These are phyloP conservation scores for Morella rubra DNA, from an alignment of 306 rosid species.

Conservation along the genomic window DNA sequence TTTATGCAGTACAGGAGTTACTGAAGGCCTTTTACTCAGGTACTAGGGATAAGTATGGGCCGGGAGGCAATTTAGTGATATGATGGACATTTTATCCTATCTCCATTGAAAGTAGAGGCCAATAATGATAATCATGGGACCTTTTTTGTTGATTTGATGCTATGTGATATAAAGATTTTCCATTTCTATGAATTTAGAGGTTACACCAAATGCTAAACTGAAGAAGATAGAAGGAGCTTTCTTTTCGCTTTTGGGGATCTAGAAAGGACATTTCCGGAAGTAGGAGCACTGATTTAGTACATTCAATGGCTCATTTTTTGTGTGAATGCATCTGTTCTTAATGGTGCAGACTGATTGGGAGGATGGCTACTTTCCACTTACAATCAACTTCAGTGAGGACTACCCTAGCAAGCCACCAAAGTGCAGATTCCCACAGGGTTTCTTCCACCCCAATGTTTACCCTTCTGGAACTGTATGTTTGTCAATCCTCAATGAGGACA, in stretches of 20 bases:
- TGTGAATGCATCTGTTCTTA: not conserved
- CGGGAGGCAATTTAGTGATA: not conserved
- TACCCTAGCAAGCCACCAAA: slow-evolving; percentile 24
- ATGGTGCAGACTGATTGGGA: slow-evolving; percentile 31
- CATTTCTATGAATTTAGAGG: not conserved
- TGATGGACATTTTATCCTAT: not conserved
- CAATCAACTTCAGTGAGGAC: slow-evolving; percentile 13
- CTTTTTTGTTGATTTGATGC: not conserved
- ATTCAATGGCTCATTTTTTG: not conserved
- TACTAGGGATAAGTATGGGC: not conserved
- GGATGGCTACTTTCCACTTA: slow-evolving; percentile 26
- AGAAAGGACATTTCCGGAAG: not conserved
- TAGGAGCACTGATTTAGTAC: not conserved
- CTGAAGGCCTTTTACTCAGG: not conserved
- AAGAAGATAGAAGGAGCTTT: not conserved
- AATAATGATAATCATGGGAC: not conserved
- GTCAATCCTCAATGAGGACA: slow-evolving; percentile 33
- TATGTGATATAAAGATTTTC: not conserved
- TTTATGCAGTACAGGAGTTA: not conserved
- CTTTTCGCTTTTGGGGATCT: not conserved
- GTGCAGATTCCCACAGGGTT: slow-evolving; percentile 31
- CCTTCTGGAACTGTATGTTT: slow-evolving; percentile 35
- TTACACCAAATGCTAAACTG: not conserved
- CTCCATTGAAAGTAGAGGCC: not conserved
- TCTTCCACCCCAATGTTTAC: slow-evolving; percentile 35